Evolutionary conservation across 2,329 filamentous ascomycete species (phyloP), one percentile per base, ranked within the genome.

Genomic region (Scedosporium apiospermum): DNA sequence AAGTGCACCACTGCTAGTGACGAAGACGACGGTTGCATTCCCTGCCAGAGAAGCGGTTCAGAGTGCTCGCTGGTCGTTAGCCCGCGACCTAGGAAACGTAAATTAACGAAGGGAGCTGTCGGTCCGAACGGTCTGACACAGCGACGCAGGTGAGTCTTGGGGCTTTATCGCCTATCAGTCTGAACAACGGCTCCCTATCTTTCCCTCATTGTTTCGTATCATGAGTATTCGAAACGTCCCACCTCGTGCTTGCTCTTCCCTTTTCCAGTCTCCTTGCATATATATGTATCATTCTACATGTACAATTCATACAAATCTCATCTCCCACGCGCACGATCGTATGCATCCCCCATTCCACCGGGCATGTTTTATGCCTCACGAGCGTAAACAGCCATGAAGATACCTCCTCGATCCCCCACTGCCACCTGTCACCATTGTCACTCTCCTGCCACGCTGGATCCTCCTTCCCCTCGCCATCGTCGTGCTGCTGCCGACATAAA

Each of bases 51-150:
- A 72, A 87, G 88, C 74, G 88, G 87, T 69, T 84, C 90, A 71
- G 87, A 91, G 68, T 95, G 90, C 75, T 93, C 90, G 53, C 86
- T 93, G 72, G 81, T 87, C 60, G 86, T 88, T 67, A 91, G 88
- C 73, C 90, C 90, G 26, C 86, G 87, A 70, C 87, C 88, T 63
- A 84, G 90, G 68, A 95, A 95, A 79, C 83, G 91, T 72, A 93
- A 93, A 78, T 77, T 90, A 66, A 85, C 88, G 74, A 82, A 84
- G 69, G 83, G 87, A 68, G 77, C 80, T 64, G 77, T 80, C 71
- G 83, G 86, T 66, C 49, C 10, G 49, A 84, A 88, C 66, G 81
- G 78, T 66, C 76, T 78, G 67, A 82, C 82, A 70, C 90, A 89
- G 76, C 83, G 87, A 81, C 49, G 49, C 49, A 88, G 88, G 88